Evolutionary conservation across 805 yeast species (phyloP).

Genomic region (Hermanozyma aechmeae): DNA sequence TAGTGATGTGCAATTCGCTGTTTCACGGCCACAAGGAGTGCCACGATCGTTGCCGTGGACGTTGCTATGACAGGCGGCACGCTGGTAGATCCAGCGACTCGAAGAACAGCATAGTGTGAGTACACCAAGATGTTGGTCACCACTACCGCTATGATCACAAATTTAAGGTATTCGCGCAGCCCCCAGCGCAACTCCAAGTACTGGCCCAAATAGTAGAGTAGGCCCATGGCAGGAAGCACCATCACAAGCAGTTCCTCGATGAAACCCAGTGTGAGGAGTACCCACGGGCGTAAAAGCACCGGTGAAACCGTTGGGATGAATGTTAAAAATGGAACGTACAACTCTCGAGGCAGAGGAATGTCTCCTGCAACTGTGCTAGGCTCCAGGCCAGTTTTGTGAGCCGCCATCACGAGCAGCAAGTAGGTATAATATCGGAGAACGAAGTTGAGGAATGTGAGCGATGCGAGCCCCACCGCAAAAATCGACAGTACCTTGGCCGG

Average conservation of each 20-base stretch:
- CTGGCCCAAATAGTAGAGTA: constrained; percentile 45
- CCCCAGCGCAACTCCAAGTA: constrained; percentile 66
- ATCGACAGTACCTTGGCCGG: constrained; percentile 26
- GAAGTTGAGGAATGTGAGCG: constrained; percentile 24
- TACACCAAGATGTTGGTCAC: constrained; percentile 27
- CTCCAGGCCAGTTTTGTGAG: constrained; percentile 14
- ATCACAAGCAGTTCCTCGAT: constrained; percentile 37
- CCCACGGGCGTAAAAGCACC: constrained; percentile 39
- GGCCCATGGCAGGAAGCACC: constrained; percentile 23
- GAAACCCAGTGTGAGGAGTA: constrained; percentile 36
- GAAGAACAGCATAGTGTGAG: constrained; percentile 12
- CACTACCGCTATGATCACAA: constrained; percentile 28
- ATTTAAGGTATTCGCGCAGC: constrained; percentile 39
- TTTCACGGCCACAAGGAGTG: constrained; percentile 54
- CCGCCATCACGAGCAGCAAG: constrained; percentile 23
- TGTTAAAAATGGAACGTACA: constrained; percentile 42
- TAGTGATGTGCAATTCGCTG: constrained; percentile 59
- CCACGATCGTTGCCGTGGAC: constrained; percentile 45
- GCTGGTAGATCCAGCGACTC: constrained; percentile 7
- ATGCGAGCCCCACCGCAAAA: constrained; percentile 20
- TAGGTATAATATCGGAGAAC: constrained; percentile 28
- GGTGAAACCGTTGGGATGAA: constrained; percentile 37
- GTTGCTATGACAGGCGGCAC: constrained; percentile 43
- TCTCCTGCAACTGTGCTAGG: constrained; percentile 19
- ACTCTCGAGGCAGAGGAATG: constrained; percentile 35